phyloP scores from a whole-genome alignment of 202 grass and related monocot species.

The Zoysia matrella region DNA sequence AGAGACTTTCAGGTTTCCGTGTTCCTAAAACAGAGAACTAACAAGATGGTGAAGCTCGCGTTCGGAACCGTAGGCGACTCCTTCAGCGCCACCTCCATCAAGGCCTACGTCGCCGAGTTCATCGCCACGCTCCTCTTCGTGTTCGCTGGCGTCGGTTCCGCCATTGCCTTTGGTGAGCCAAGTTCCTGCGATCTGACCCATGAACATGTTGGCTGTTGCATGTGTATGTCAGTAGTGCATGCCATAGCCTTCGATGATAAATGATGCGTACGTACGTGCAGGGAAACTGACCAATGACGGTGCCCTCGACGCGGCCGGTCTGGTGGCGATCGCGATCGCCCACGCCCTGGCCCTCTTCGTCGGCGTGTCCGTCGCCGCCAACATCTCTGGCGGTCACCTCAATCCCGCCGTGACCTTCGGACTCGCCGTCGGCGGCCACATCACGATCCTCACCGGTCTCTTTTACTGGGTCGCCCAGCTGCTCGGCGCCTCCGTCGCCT shows the following conservation, averaged over 20 bases:
- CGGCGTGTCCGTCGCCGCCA: too few species aligned
- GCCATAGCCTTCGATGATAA: background rate
- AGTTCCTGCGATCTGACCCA: background rate
- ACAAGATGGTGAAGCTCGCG: slow-evolving; percentile 82
- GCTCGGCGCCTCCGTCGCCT: slow-evolving; percentile 71
- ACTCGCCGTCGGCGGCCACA: too few species aligned
- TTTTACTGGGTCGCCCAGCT: slow-evolving; percentile 96
- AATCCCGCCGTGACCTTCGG: too few species aligned
- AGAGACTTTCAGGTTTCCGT: background rate
- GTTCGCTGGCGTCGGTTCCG: slow-evolving; percentile 84
- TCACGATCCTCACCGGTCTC: slow-evolving; percentile 81
- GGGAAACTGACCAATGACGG: slow-evolving; percentile 58
- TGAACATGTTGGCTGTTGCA: background rate
- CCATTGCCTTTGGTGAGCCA: slow-evolving; percentile 68
- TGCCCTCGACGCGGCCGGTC: slow-evolving; percentile 76
- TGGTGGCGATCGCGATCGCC: slow-evolving; percentile 48
- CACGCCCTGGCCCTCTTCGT: too few species aligned
- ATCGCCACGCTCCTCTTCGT: slow-evolving; percentile 92
- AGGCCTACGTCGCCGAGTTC: slow-evolving; percentile 89
- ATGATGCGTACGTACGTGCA: slow-evolving; percentile 4
- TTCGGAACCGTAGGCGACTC: slow-evolving; percentile 78
- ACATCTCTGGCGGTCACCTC: too few species aligned
- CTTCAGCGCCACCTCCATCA: slow-evolving; percentile 71
- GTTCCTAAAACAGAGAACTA: background rate
- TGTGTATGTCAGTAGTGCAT: background rate